phyloP scores from a whole-genome alignment of 2,329 filamentous ascomycete species.

The Botryotinia narcissicola region DNA sequence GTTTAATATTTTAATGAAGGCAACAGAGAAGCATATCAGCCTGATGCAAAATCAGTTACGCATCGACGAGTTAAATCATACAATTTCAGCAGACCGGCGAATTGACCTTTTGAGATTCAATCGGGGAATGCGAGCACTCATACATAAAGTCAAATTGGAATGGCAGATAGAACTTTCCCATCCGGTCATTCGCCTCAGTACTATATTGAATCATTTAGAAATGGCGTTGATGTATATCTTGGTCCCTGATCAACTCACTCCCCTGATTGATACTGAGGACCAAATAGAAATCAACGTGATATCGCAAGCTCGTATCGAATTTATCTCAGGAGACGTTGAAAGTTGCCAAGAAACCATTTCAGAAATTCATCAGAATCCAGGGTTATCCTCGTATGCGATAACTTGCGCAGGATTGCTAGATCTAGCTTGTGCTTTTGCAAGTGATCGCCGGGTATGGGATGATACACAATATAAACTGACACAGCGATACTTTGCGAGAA shows the following conservation, averaged over 20 bases:
- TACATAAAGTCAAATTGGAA: background rate
- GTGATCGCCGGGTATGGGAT: background rate
- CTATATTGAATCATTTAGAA: background rate
- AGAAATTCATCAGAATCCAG: background rate
- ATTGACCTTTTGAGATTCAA: background rate
- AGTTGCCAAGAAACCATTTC: background rate
- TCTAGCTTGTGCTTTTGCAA: background rate
- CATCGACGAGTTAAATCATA: background rate
- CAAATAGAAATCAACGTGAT: background rate
- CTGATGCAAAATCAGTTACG: background rate
- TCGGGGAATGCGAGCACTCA: background rate
- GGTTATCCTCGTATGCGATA: background rate
- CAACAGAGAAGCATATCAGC: background rate
- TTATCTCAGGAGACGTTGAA: background rate
- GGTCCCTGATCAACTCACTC: background rate
- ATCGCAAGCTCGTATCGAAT: background rate
- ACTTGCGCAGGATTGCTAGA: background rate
- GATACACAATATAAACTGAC: background rate
- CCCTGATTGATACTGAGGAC: background rate
- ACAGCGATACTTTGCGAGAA: background rate
- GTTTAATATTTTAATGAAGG: background rate
- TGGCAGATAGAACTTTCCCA: background rate
- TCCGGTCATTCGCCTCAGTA: background rate
- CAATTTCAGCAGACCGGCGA: background rate
- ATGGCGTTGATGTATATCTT: background rate